Conservation (phyloP, 2,329 filamentous ascomycete species). For the Xylaria sp. region DNA sequence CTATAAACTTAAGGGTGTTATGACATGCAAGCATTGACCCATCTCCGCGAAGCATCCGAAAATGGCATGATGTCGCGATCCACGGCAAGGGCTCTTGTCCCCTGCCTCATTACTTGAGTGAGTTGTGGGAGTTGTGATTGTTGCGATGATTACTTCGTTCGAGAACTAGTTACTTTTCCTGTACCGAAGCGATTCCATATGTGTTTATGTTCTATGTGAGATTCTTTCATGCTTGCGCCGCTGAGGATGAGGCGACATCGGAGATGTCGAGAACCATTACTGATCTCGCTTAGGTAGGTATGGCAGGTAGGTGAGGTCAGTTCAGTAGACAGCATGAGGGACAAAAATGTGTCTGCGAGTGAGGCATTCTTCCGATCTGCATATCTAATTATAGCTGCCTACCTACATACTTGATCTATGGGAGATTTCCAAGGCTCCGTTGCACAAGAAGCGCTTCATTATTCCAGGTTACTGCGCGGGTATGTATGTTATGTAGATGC, state of each 20-base stretch:
- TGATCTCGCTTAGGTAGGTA: conserved; percentile 1
- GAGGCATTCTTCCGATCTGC: no score
- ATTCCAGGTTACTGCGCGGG: not conserved
- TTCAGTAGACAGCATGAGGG: not conserved
- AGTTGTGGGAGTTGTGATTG: not conserved
- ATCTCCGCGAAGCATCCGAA: not conserved
- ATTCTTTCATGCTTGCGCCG: no score
- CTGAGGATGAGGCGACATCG: not conserved
- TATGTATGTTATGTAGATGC: not conserved
- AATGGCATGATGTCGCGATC: not conserved
- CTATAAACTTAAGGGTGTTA: not conserved
- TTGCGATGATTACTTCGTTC: no score
- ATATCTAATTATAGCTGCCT: no score
- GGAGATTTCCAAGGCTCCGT: not conserved
- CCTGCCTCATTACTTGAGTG: not conserved
- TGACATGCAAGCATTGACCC: not conserved
- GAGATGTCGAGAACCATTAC: not conserved
- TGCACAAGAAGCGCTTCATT: conserved; percentile 9
- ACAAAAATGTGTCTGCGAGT: not conserved
- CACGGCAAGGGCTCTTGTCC: not conserved
- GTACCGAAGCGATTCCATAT: no score
- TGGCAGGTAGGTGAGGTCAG: not conserved
- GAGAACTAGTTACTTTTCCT: no score
- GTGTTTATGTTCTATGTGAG: no score
- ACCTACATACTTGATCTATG: no score